Evolutionary conservation across 805 yeast genomes (phyloP), one percentile per base, ranked within the genome.

Genomic region (Metschnikowia vanudenii): DNA sequence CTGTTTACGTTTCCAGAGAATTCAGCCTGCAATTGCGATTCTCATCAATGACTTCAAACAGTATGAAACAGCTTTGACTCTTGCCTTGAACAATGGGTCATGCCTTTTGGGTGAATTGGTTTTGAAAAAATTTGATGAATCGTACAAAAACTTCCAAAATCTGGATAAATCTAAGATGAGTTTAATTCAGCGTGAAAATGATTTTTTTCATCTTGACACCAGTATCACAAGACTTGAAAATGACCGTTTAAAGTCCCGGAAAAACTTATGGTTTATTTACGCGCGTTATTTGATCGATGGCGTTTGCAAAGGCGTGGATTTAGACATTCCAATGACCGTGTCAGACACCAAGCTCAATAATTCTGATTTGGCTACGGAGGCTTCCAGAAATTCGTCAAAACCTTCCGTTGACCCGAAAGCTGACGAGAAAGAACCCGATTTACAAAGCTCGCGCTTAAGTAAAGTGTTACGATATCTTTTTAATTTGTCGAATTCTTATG

Each of bases 51-150:
- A 69, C 46, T 65, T 88, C 64, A 79, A 75, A 3, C 73, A 86
- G 38, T 87, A 76, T 59, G 96, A 89, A 50, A 90, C 87, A 44
- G 97, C 98, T 0, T 80, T 91, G 30, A 74, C 74, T 40, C 62
- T 94, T 45, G 92, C 97, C 0, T 68, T 94, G 38, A 74, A 78
- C 3, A 67, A 80, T 50, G 78, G 79, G 29, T 67, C 84, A 55
- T 65, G 81, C 5, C 84, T 82, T 19, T 67, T 80, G 37, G 91
- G 67, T 0, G 71, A 67, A 36, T 62, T 59, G 50, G 69, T 71
- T 1, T 53, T 72, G 42, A 60, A 58, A 31, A 62, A 60, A 24
- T 69, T 61, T 47, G 73, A 66, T 38, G 63, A 67, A 41, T 52
- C 36, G 38, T 43, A 52, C 9, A 43, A 39, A 31, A 39, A 44